A percentile compares a stretch with the other conserved stretches of the same genome.
These are phyloP conservation scores for Periconia sp. DNA, from an alignment of 2,329 filamentous ascomycete genomes.

Conservation along the genomic window DNA sequence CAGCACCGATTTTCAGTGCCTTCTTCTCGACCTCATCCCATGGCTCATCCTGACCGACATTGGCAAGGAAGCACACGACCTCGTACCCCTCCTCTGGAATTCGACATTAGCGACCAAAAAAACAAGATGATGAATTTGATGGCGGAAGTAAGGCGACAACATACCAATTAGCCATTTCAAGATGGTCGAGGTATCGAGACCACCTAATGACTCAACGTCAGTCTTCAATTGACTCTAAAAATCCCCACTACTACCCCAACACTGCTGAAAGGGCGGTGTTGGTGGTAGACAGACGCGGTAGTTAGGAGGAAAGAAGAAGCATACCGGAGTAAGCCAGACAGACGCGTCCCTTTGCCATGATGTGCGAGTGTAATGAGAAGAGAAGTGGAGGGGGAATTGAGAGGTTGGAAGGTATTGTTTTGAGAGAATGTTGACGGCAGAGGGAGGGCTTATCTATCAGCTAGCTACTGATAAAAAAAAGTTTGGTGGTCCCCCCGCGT, in stretches of 20 bases:
- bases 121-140: conserved; percentile 7
- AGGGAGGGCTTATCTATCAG: conserved; percentile 8
- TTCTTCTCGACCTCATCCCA: conserved; percentile 65
- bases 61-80: conserved; percentile 62
- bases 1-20: conserved; percentile 68
- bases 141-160: conserved; percentile 1
- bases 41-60: conserved; percentile 63
- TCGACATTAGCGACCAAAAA: neutral
- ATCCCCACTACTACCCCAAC: neutral
- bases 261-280: neutral
- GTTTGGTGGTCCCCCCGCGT: conserved; percentile 5
- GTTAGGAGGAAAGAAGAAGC: neutral
- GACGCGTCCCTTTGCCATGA: conserved; percentile 48
- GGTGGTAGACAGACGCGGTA: too few relatives aligned
- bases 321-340: conserved; percentile 53
- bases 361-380: conserved; percentile 3
- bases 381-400: neutral
- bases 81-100: conserved; percentile 57
- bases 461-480: conserved; percentile 10
- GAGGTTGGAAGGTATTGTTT: neutral
- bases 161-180: conserved; percentile 41
- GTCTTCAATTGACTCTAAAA: conserved; percentile 2
- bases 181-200: conserved; percentile 60
- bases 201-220: conserved; percentile 44
- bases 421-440: neutral